Base-by-base conservation (phyloP, 2,329 filamentous ascomycete genomes). In the Colletotrichum tabaci region DNA sequence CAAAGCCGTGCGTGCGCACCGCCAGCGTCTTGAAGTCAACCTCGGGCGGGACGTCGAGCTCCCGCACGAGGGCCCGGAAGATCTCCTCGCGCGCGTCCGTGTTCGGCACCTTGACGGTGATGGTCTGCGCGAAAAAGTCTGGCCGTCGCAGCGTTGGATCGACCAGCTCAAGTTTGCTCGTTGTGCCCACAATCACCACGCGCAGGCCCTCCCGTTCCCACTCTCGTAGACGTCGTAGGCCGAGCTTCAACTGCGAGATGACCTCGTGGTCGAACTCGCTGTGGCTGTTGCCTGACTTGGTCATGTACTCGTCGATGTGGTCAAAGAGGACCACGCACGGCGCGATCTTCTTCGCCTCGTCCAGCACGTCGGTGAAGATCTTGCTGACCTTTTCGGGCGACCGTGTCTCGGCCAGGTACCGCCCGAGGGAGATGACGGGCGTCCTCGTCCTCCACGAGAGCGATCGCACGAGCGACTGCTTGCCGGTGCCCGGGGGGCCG, bases 311-410 rank as follows among this genome's bases (percentile, higher is more conserved):
- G 80, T 99, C 95, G 63, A 98, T 94, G 76, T 98, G 93, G 75
- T 98, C 95, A 68, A 98, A 93, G 77, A 98, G 97, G 5, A 99
- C 88, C 6, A 99, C 86, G 77, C 94, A 97, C 0, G 96, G 96
- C 0, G 96, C 95, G 47, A 95, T 87, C 66, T 90, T 89, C 79
- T 94, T 94, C 0, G 96, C 96, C 77, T 96, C 94, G 15, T 98
- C 95, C 1, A 85, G 74, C 2, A 82, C 82, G 26, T 85, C 84
- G 3, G 76, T 76, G 0, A 85, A 69, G 44, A 79, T 82, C 75
- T 79, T 84, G 46, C 81, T 81, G 67, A 83, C 74, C 38, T 82
- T 81, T 52, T 85, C 83, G 0, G 76, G 76, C 2, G 71, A 72
- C 49, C 66, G 53, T 2, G 67, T 72, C n/a, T 84, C 82, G 2